Evolutionary conservation across 148 eudicot genomes (phyloP), one percentile per base, ranked within the genome.

Genomic region (Nepenthes gracilis): DNA sequence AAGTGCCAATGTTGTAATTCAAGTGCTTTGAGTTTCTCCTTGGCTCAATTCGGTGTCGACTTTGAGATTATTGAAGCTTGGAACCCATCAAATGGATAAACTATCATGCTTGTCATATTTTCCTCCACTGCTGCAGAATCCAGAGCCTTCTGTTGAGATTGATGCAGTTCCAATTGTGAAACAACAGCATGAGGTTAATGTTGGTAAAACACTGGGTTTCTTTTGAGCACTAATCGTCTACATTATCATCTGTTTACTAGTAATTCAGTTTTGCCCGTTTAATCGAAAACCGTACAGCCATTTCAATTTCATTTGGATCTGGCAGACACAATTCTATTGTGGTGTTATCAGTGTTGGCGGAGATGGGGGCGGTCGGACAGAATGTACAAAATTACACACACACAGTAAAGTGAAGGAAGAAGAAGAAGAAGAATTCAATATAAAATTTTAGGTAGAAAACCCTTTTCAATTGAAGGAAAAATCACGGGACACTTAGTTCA

Each of bases 101-200:
- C 23, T 23, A 23, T 23, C 23, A 23, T 23, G 23, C 23, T 23
- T 23, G 23, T 54, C 57, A 11, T 13, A 32, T 11, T 6, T 54
- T 32, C 51, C 54, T 63, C 47, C 40, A 11, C 14, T 38, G 43
- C 34, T 77, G 78, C 84, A 90, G 97, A 84, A 84, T 65, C 83
- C 85, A 36, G 97, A 90, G 81, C 83, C 97, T 63, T 77, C 95
- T 36, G 88, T 90, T 50, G 95, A 90, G 65, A 84, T 90, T 58
- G 84, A 86, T 70, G 86, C 97, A 34, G 88, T 90, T 72, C 83
- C 97, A 60, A 86, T 84, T 43, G 57, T 67, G 65, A 90, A 86
- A 75, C 83, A 86, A 69, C 95, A 90, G 61, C 97, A 90, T 43
- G 97, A 90, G 68, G 76, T 90, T 59, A 90, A 86, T 69, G 88